Conservation (phyloP, 2,329 filamentous ascomycete genomes). For the Penicillium nordicum region DNA sequence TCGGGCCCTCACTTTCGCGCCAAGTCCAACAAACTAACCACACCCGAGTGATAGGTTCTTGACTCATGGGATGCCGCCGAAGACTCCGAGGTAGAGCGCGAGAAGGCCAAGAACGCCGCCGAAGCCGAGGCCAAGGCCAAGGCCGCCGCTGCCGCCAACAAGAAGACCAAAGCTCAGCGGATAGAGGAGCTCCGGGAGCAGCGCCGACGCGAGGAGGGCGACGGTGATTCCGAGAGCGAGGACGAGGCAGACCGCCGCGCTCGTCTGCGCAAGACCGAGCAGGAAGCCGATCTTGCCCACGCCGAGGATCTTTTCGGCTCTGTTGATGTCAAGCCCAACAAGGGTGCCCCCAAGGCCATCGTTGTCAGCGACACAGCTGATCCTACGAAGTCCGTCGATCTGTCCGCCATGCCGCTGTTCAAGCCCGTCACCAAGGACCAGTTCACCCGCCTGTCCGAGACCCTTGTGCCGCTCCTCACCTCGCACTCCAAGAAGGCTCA, state of each 20-base stretch:
- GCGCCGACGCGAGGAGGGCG: slow-evolving; percentile 58
- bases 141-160: slow-evolving; percentile 79
- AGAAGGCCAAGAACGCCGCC: slow-evolving; percentile 84
- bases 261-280: slow-evolving; percentile 73
- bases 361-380: slow-evolving; percentile 67
- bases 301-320: slow-evolving; percentile 86
- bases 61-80: slow-evolving; percentile 97
- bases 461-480: slow-evolving; percentile 73
- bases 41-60: slow-evolving; percentile 61
- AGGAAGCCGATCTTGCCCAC: slow-evolving; percentile 83
- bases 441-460: slow-evolving; percentile 75
- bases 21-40: not conserved
- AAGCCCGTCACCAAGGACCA: slow-evolving; percentile 83
- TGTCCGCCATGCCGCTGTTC: slow-evolving; percentile 77
- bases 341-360: slow-evolving; percentile 61
- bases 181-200: slow-evolving; percentile 73
- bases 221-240: slow-evolving; percentile 59
- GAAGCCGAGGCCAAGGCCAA: slow-evolving; percentile 87
- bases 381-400: slow-evolving; percentile 74
- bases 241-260: slow-evolving; percentile 70
- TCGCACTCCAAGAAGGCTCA: slow-evolving; percentile 81
- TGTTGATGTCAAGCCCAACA: slow-evolving; percentile 65
- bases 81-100: slow-evolving; percentile 93
- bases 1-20: not conserved
- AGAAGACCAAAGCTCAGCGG: slow-evolving; percentile 84